A percentile compares a stretch with the other conserved stretches of the same genome.
Conservation (phyloP, 306 rosid genomes). For the Glycyrrhiza uralensis region DNA sequence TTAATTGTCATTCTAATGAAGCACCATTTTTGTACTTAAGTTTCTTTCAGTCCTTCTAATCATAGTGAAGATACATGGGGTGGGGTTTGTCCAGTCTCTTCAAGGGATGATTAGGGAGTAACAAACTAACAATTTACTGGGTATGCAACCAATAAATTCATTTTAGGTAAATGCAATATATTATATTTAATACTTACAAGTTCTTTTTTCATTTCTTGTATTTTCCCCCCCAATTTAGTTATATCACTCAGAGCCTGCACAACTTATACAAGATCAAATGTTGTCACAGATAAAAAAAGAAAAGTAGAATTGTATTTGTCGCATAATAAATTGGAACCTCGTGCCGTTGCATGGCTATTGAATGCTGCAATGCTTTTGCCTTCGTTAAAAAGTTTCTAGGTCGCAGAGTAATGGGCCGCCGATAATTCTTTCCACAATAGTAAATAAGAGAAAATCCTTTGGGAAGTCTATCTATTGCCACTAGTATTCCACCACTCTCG, state of each 20-base stretch:
- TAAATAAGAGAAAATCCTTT: conserved; percentile 84
- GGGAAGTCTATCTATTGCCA: conserved; percentile 83
- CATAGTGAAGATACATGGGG: too few relatives aligned
- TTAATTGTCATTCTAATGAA: not conserved
- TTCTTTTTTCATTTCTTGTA: conserved; percentile 70
- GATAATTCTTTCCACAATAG: conserved; percentile 95
- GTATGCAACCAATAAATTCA: conserved; percentile 3
- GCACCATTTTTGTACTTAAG: not conserved
- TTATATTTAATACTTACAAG: conserved; percentile 54
- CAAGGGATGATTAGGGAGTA: not conserved
- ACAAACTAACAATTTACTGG: not conserved
- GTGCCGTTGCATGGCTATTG: conserved; percentile 86
- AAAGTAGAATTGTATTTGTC: not conserved
- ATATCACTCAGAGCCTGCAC: conserved; percentile 91
- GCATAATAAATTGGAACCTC: conserved; percentile 53
- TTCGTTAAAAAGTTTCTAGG: conserved; percentile 85
- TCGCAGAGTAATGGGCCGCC: conserved; percentile 68
- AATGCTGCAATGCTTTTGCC: conserved; percentile 82
- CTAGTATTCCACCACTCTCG: conserved; percentile 91
- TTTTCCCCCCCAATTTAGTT: conserved; percentile 58
- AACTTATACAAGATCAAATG: conserved; percentile 24
- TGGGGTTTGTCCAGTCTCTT: not conserved
- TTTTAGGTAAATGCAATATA: not conserved
- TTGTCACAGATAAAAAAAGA: conserved; percentile 1
- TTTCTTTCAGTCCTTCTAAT: too few relatives aligned